These are phyloP conservation scores for Xylaria hypoxylon DNA, from an alignment of 2,329 filamentous ascomycete genomes.

Conservation along the genomic window DNA sequence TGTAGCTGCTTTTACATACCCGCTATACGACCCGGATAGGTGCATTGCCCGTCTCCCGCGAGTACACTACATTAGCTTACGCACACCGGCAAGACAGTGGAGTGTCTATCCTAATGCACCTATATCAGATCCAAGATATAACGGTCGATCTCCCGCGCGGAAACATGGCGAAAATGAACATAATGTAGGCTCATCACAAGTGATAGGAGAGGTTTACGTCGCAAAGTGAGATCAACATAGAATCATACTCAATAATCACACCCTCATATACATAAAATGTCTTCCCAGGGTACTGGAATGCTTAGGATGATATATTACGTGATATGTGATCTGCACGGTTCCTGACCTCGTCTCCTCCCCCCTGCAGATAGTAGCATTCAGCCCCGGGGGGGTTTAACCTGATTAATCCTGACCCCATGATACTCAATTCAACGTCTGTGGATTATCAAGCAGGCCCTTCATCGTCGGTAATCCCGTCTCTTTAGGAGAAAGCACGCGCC, in stretches of 20 bases:
- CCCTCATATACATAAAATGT: not conserved
- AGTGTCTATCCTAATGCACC: no score
- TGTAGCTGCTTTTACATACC: slow-evolving; percentile 17
- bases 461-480: not conserved
- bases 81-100: not conserved
- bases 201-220: slow-evolving; percentile 17
- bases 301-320: slow-evolving; percentile 22
- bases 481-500: not conserved
- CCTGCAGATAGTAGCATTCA: slow-evolving; percentile 25
- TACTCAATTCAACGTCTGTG: slow-evolving; percentile 8
- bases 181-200: slow-evolving; percentile 2
- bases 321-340: slow-evolving; percentile 11
- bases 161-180: not conserved
- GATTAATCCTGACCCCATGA: slow-evolving; percentile 33
- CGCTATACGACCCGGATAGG: slow-evolving; percentile 9
- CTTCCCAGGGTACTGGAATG: slow-evolving; percentile 12
- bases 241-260: slow-evolving; percentile 1
- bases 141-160: slow-evolving; percentile 11
- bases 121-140: not conserved
- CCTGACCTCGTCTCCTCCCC: slow-evolving; percentile 8
- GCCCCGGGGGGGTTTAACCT: slow-evolving; percentile 15
- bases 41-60: slow-evolving; percentile 10
- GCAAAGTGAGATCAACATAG: slow-evolving; percentile 7
- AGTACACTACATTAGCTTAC: slow-evolving; percentile 17
- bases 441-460: slow-evolving; percentile 30